Evolutionary conservation across 2,329 filamentous ascomycete genomes (phyloP), one percentile per base, ranked within the genome.

Genomic region (Calonectria pseudoreteaudii): DNA sequence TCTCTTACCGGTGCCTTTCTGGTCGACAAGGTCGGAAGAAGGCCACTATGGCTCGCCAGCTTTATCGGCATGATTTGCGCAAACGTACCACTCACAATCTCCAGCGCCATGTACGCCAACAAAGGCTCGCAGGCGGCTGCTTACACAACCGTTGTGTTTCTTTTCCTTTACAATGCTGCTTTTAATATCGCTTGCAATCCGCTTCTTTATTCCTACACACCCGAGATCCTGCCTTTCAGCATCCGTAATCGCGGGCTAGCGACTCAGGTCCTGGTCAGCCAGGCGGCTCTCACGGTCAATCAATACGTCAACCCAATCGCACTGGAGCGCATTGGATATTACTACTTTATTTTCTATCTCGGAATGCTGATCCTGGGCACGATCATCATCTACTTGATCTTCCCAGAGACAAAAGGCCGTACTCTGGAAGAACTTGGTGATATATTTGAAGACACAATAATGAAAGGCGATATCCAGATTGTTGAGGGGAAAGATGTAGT

Each of bases 1-100:
- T 67, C 77, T 9, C 56, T 71, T 7, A 65, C 62, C 1, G 75
- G 76, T 14, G 76, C 76, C 16, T 41, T 75, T 50, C 65, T 76
- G 3, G 76, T 70, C 0, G 76, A 78, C 14, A 66, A 65, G 0
- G 56, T 78, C 2, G 76, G 76, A 4, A 53, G 76, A 7, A 72
- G 76, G 0, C 70, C 70, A 0, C 70, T 78, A 16, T 78, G 76
- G 76, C 71, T 78, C 18, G 67, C 70, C 2, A 68, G 68, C 7
- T 75, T 70, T 1, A 50, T 41, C 11, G 76, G 74, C 0, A 78
- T 78, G 74, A 65, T 65, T 28, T 65, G 44, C 6, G 47, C 58
- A 20, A 70, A 53, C 13, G 14, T 70, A 13, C 67, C 56, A 4
- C 41, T 69, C n/a, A 62, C 44, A 14, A 52, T 62, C 7, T 69